phyloP scores from a whole-genome alignment of 2,329 filamentous ascomycete species.

The Domatiomyces catenatus region DNA sequence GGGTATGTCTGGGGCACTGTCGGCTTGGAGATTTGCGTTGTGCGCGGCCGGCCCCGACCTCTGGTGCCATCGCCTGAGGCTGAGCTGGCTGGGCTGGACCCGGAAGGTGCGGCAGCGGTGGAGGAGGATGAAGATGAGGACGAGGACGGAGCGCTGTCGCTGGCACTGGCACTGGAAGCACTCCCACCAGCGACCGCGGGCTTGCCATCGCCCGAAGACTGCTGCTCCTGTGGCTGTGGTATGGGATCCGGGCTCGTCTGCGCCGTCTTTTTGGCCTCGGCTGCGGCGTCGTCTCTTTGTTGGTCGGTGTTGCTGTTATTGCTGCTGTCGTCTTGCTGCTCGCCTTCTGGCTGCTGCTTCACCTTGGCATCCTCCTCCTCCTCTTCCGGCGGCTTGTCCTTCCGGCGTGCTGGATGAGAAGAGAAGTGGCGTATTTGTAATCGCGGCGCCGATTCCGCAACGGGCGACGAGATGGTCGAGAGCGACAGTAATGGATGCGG shows the following conservation, averaged over 20 bases:
- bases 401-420: constrained; percentile 34
- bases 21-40: constrained; percentile 64
- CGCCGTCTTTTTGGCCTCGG: constrained; percentile 31
- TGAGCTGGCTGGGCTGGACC: not conserved
- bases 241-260: constrained; percentile 23
- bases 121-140: not conserved
- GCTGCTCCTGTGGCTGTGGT: constrained; percentile 27
- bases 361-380: constrained; percentile 31
- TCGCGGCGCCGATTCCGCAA: constrained; percentile 15
- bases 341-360: constrained; percentile 31
- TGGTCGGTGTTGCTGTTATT: constrained; percentile 13
- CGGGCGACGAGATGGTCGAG: constrained; percentile 8
- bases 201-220: constrained; percentile 26
- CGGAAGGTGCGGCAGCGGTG: too few species aligned
- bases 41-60: constrained; percentile 46
- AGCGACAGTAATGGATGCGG: not conserved
- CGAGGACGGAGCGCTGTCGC: not conserved
- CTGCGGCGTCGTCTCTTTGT: constrained; percentile 18
- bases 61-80: constrained; percentile 24
- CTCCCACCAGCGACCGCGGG: constrained; percentile 20
- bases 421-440: constrained; percentile 28
- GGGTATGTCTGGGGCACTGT: constrained; percentile 89
- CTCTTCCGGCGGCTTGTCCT: constrained; percentile 39
- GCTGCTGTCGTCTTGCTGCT: constrained; percentile 21
- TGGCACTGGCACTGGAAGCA: not conserved